A percentile compares a stretch with the other conserved stretches of the same genome.
Conservation (phyloP, 768 basidiomycete species). For the Mycena vitilis region DNA sequence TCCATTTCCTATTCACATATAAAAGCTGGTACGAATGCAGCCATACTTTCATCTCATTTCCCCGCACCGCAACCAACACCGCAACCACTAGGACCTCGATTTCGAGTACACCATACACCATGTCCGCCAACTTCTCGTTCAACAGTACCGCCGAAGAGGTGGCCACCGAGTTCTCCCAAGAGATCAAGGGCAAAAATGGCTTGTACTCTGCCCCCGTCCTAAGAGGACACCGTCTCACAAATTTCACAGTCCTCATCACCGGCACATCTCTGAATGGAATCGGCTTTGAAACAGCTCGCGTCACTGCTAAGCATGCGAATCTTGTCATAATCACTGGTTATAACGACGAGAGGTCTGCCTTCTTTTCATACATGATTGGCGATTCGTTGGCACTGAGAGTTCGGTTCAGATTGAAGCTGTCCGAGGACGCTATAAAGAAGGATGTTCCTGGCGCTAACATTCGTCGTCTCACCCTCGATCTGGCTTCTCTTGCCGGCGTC, state of each 20-base stretch:
- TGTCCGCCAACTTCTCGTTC: background rate
- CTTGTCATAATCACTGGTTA: background rate
- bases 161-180: background rate
- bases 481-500: background rate
- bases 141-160: background rate
- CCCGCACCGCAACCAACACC: no score
- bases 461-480: background rate
- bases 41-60: no score
- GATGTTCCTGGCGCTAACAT: background rate
- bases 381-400: no score
- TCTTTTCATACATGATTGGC: background rate
- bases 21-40: no score
- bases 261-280: slow-evolving; percentile 3
- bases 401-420: background rate
- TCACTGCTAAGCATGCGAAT: background rate
- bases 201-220: no score
- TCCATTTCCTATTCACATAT: no score
- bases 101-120: no score
- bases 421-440: background rate
- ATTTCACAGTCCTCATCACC: background rate
- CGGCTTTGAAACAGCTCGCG: background rate
- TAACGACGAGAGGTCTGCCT: background rate
- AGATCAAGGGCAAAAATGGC: slow-evolving; percentile 4
- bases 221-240: background rate
- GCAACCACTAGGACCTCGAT: no score